Evolutionary conservation across 176 grass and related monocot species (phyloP).

Genomic region (Lolium multiflorum): DNA sequence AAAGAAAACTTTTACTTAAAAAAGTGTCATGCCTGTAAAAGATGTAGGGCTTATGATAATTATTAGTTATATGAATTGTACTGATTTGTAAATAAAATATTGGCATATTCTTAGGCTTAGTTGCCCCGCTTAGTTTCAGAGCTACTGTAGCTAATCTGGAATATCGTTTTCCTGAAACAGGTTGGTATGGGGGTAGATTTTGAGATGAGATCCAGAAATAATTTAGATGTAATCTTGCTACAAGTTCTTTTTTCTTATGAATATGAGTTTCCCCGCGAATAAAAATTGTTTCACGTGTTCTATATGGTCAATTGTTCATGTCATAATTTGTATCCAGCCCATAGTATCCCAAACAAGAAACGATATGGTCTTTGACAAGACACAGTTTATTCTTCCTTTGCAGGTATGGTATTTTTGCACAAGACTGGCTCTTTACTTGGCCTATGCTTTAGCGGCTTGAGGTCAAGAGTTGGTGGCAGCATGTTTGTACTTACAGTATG

Average conservation of each 20-base stretch:
- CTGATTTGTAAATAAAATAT: not conserved
- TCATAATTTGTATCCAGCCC: not conserved
- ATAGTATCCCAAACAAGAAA: not conserved
- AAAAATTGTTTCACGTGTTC: not conserved
- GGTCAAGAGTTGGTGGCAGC: not conserved
- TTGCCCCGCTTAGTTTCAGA: not conserved
- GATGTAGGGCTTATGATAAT: not conserved
- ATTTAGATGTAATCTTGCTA: not conserved
- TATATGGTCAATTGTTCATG: not conserved
- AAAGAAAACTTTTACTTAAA: not conserved
- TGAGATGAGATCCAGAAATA: not conserved
- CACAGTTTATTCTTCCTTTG: not conserved
- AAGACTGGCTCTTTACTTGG: conserved; percentile 8
- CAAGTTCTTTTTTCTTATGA: not conserved
- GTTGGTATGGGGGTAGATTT: not conserved
- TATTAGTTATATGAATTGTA: not conserved
- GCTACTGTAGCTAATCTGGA: not conserved
- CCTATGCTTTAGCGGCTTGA: not conserved
- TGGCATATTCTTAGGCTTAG: not conserved
- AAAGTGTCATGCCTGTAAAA: not conserved
- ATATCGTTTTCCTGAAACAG: not conserved
- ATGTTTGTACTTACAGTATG: not conserved
- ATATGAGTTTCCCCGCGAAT: not conserved
- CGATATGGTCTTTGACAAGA: not conserved
- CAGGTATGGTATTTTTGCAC: not conserved